Conservation (phyloP, 148 eudicot genomes). For the Chenopodium berlandieri region DNA sequence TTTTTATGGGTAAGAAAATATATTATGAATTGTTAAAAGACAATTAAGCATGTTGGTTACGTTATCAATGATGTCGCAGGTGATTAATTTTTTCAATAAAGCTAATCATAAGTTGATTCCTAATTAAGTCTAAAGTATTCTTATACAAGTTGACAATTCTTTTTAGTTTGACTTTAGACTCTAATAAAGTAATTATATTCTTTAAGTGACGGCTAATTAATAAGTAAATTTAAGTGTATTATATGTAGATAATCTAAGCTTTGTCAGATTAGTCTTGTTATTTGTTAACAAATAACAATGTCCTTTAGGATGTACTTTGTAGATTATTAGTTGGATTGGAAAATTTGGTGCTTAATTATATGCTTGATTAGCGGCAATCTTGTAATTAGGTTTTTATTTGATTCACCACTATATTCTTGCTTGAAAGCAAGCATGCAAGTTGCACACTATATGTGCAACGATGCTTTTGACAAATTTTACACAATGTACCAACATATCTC, state of each 20-base stretch:
- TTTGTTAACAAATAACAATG: too few species aligned
- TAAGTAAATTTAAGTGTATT: too few species aligned
- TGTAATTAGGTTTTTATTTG: background rate
- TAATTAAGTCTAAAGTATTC: background rate
- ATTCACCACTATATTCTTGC: background rate
- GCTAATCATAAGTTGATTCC: background rate
- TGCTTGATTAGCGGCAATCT: constrained; percentile 11
- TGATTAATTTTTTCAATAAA: background rate
- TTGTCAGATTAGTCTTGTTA: too few species aligned
- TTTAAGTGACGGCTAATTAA: too few species aligned
- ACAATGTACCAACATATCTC: too few species aligned
- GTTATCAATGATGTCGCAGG: constrained; percentile 3
- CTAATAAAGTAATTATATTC: background rate
- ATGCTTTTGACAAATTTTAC: too few species aligned
- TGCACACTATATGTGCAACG: background rate
- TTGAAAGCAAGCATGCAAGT: background rate
- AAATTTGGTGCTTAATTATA: background rate
- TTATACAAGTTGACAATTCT: background rate
- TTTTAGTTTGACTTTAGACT: constrained; percentile 1
- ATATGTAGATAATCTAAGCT: too few species aligned
- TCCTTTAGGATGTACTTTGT: background rate
- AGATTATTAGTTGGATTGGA: background rate
- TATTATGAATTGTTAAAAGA: background rate
- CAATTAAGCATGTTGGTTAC: background rate
- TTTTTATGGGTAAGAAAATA: background rate